Base-by-base conservation (phyloP, 225 moss, liverwort and hornwort genomes). In the Antitrichia curtipendula region DNA sequence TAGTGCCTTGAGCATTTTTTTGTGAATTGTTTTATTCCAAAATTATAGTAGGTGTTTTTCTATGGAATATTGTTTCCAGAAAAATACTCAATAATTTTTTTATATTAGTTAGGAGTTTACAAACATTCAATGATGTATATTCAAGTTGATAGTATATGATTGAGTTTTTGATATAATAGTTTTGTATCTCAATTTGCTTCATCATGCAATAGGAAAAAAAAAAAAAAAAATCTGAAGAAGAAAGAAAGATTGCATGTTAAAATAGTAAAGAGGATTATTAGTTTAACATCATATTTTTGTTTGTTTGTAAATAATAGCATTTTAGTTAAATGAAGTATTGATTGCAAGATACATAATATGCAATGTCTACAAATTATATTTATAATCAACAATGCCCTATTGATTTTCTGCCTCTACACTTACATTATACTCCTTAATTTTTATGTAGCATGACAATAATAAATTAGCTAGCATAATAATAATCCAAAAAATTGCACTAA, bases 151-250 rank as follows among this genome's bases (percentile, higher is more conserved):
- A n/a, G n/a, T n/a, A 41, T 3, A 58, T 29, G 10, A 6, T 52
- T 36, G 15, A 53, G 8, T 29, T 29, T 58, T 12, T 2, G 7
- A 43, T 21, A 21, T 6, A 15, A 80, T 32, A 24, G 16, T 1
- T 19, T 24, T 17, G 17, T 12, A 6, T 43, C 3, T 43, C 43
- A 80, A 80, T 60, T 80, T 41, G 16, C 22, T 1, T 62, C 7
- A 34, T 32, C 7, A 6, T 23, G 22, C 2, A n/a, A 54, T 25
- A 2, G 3, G n/a, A 19, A 4, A 3, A 31, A 14, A 6, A 28
- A 81, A 63, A 1, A 1, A 34, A 8, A 0, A 7, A 75, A 47
- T 31, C 21, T 0, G 1, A 24, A 58, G 1, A 23, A 52, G 6
- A 15, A 76, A 61, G 3, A 9, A 61, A 2, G 2, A 61, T 45